Evolutionary conservation across 2,329 filamentous ascomycete genomes (phyloP), one percentile per base, ranked within the genome.

Genomic region (Penicillium crustosum): DNA sequence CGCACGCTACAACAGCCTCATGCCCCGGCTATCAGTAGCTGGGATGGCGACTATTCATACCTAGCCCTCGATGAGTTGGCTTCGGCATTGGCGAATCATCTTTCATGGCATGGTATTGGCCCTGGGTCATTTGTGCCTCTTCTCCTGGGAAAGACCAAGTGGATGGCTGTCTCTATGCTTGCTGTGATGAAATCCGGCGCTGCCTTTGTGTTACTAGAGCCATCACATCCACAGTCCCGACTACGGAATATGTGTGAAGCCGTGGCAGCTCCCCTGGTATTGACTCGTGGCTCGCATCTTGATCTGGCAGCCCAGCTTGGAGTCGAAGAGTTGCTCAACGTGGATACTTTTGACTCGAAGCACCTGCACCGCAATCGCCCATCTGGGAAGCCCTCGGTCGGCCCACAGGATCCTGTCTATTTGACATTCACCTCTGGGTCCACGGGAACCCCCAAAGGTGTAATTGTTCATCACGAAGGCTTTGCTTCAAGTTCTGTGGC

Each of bases 371-470:
- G 3, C 13, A 25, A 2, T 17, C 8, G 3, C 13, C 7, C 21
- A 5, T 17, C 21, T 2, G 6, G 1, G 6, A 42, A 7, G 7
- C 8, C 13, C 13, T 42, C 39, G 0, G 39, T 42, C 13, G 8
- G 7, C 13, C 13, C 39, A 42, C 39, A 42, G 13, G 84, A 84
- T 0, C 44, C 55, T 29, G 25, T 59, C n/a, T 87, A 83, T 65
- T 76, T 85, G 2, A 77, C 88, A 10, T 83, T 87, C 61, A 81
- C 79, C 2, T 80, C 80, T 5, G 80, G 81, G 0, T 80, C 80
- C n/a, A 64, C 56, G 3, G 57, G 57, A 1, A 38, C 25, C 2
- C 57, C 57, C 2, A 59, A 59, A 21, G 41, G 57, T 31, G 52
- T 52, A 10, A 42, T 59, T 47, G 41, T 56, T 23, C 17, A 44